Percentiles rank a stretch among this genome's conserved stretches.
These are phyloP conservation scores for Tetradesmus lagerheimii DNA, from an alignment of 139 green algal genomes.

Conservation along the genomic window DNA sequence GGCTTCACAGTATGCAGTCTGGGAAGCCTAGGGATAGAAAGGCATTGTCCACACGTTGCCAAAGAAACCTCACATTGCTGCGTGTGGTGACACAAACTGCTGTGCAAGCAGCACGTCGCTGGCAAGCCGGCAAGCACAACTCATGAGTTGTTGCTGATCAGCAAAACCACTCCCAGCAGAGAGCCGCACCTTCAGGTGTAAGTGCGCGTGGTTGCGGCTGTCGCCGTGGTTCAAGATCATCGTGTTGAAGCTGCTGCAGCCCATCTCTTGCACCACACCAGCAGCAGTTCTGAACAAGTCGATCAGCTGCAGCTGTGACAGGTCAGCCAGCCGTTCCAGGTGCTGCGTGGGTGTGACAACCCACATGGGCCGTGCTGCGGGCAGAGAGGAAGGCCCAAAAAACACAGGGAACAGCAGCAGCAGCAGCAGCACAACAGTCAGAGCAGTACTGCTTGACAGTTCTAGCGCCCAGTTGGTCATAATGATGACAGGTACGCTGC, in stretches of 20 bases:
- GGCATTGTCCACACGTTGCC: too few species aligned
- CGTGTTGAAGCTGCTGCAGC: constrained; percentile 8
- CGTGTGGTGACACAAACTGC: too few species aligned
- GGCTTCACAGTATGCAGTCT: too few species aligned
- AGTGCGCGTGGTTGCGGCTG: constrained; percentile 28
- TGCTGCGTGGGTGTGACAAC: constrained; percentile 23
- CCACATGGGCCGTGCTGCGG: constrained; percentile 16
- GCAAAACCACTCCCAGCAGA: too few species aligned
- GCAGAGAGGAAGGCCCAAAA: not conserved
- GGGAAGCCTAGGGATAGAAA: too few species aligned
- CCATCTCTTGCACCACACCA: not conserved
- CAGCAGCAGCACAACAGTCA: not conserved
- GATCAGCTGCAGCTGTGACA: constrained; percentile 13
- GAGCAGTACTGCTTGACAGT: too few species aligned
- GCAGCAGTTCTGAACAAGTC: constrained; percentile 37
- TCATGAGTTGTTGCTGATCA: too few species aligned
- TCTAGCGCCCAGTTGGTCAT: too few species aligned
- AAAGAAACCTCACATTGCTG: too few species aligned
- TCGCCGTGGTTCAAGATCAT: constrained; percentile 42
- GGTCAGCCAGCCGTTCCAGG: constrained; percentile 14
- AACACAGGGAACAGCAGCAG: not conserved
- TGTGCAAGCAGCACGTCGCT: too few species aligned
- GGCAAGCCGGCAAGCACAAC: too few species aligned
- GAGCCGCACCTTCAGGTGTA: constrained; percentile 11
- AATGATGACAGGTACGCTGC: too few species aligned